Evolutionary conservation across 495 filamentous ascomycete species (phyloP), one percentile per base, ranked within the genome.

Genomic region (Entonaema liquescens): DNA sequence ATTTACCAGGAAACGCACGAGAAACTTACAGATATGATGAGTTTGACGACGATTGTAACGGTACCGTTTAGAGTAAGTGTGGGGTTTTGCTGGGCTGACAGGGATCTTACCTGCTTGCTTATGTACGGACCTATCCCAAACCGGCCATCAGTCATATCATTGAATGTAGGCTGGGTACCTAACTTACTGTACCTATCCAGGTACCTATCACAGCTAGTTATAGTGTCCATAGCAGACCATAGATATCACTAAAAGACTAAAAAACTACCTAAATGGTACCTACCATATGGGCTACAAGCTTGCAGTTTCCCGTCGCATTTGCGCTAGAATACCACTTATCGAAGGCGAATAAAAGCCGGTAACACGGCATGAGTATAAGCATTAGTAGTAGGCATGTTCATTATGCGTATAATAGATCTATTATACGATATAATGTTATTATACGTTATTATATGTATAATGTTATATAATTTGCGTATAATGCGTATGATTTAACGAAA

Each of bases 51-150:
- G 31, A 52, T n/a, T 56, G 65, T 19, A 52, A 40, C 31, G 28
- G 29, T 52, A 57, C 19, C 12, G 19, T 59, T 25, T 49, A 23
- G 29, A 68, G 50, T 52, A 53, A 33, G 52, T 47, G 31, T 71
- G 62, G 62, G 62, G 62, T 62, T 59, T 72, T 50, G 25, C 19
- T 36, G 11, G 49, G 49, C 44, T 50, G 25, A 53, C 59, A 64
- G 38, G 69, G 64, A 53, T 59, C 2, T 13, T 36, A 38, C 59
- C 21, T 55, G 57, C 57, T 53, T 67, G 50, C 65, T 50, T 47
- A 33, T 33, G 31, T 9, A 53, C 36, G 42, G 15, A 13, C 53
- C 57, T 63, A 63, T 59, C 66, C 66, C 31, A 35, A 69, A 59
- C 8, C 25, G 40, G 66, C 28, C 62, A 69, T 53, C 23, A 40